Conservation (phyloP, 2,329 filamentous ascomycete species). For the Trematosphaeria pertusa region DNA sequence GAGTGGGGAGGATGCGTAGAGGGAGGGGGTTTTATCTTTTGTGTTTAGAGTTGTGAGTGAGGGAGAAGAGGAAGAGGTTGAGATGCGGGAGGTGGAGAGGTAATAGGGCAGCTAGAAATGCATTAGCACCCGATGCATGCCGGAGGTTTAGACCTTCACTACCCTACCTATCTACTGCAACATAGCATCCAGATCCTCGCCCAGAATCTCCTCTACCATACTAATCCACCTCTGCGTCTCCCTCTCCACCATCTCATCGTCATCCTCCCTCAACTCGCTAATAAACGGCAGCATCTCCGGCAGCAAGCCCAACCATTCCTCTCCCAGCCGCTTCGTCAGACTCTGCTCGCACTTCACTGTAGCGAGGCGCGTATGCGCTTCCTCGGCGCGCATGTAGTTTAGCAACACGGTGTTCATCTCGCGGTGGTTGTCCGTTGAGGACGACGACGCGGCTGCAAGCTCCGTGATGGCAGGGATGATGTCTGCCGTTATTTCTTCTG, state of each 20-base stretch:
- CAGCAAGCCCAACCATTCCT: constrained; percentile 90
- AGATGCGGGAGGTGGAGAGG: too few species aligned
- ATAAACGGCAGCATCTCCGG: constrained; percentile 98
- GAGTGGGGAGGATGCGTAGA: constrained; percentile 43
- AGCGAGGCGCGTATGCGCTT: constrained; percentile 75
- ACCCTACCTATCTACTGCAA: too few species aligned
- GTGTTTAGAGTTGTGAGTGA: too few species aligned
- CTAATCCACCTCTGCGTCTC: constrained; percentile 91
- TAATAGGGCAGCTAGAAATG: too few species aligned
- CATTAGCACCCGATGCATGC: too few species aligned
- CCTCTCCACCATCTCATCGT: constrained; percentile 89
- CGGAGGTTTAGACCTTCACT: too few species aligned
- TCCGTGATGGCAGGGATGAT: constrained; percentile 79
- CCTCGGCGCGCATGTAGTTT: constrained; percentile 76
- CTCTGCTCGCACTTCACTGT: constrained; percentile 82
- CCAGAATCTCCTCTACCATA: constrained; percentile 85
- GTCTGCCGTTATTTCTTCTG: constrained; percentile 52
- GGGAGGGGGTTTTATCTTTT: too few species aligned
- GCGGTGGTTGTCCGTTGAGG: constrained; percentile 90
- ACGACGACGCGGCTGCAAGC: constrained; percentile 77
- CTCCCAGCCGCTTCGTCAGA: constrained; percentile 80
- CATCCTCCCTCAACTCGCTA: constrained; percentile 93
- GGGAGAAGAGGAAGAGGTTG: too few species aligned
- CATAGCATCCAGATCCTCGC: constrained; percentile 92
- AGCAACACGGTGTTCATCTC: constrained; percentile 82